These are phyloP conservation scores for Aphanomyces euteiches DNA, from an alignment of 352 stramenopile genomes.

Conservation along the genomic window DNA sequence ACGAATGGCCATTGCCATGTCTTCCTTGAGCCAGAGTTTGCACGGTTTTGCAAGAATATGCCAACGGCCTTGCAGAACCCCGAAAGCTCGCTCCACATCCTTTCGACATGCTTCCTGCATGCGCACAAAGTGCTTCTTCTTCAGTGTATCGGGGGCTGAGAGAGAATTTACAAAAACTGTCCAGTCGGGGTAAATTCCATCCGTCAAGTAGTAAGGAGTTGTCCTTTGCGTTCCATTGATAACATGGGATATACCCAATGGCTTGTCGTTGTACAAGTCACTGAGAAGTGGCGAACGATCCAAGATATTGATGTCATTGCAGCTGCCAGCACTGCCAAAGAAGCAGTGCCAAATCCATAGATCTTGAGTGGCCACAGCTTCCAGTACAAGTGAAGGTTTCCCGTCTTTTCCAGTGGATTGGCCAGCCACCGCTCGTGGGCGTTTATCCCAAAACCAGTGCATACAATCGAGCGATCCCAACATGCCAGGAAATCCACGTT, in stretches of 20 bases:
- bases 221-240: not conserved
- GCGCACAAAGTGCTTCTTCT: slow-evolving; percentile 10
- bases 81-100: slow-evolving; percentile 21
- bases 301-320: slow-evolving; percentile 30
- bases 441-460: slow-evolving; percentile 31
- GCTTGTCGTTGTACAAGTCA: not conserved
- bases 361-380: slow-evolving; percentile 14
- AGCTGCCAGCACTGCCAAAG: slow-evolving; percentile 6
- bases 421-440: slow-evolving; percentile 17
- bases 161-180: slow-evolving; percentile 8
- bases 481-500: slow-evolving; percentile 29
- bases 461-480: slow-evolving; percentile 31
- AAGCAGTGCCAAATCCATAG: slow-evolving; percentile 23
- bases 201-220: slow-evolving; percentile 2
- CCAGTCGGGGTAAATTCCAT: slow-evolving; percentile 26
- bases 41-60: slow-evolving; percentile 13
- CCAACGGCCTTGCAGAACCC: slow-evolving; percentile 10
- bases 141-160: not conserved
- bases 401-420: slow-evolving; percentile 19
- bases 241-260: not conserved
- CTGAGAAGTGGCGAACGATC: slow-evolving; percentile 6
- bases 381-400: slow-evolving; percentile 24
- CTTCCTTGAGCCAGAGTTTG: not conserved
- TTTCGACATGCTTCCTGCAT: slow-evolving; percentile 24
- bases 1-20: not conserved